A percentile compares a stretch with the other conserved stretches of the same genome.
Evolutionary conservation across 306 rosid species (phyloP).

Genomic region (Abrus pulchellus): DNA sequence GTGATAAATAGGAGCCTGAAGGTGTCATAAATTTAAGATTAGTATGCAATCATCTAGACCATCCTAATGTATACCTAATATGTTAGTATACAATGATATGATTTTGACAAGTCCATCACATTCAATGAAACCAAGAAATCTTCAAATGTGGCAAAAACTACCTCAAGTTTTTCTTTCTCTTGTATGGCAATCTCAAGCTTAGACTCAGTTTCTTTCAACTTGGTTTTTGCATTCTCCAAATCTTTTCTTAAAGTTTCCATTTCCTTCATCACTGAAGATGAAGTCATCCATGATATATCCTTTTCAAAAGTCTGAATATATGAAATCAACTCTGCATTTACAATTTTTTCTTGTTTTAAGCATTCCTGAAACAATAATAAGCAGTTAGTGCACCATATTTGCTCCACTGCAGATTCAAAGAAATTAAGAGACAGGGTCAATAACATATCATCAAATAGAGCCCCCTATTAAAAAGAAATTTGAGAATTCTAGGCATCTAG

Average conservation of each 20-base stretch:
- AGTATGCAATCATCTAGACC: constrained; percentile 61
- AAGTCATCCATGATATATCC: constrained; percentile 67
- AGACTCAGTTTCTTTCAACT: constrained; percentile 80
- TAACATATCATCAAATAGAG: constrained; percentile 40
- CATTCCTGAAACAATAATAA: constrained; percentile 61
- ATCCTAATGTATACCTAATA: constrained; percentile 60
- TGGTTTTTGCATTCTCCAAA: constrained; percentile 75
- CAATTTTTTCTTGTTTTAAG: constrained; percentile 63
- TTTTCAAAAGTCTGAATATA: constrained; percentile 74
- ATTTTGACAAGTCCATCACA: constrained; percentile 30
- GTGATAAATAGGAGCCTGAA: too few relatives aligned
- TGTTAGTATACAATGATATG: constrained; percentile 36
- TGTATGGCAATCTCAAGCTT: constrained; percentile 85
- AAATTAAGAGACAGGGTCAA: constrained; percentile 28
- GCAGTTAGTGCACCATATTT: constrained; percentile 13
- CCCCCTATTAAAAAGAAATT: constrained; percentile 64
- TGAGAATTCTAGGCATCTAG: constrained; percentile 63
- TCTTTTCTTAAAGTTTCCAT: constrained; percentile 80
- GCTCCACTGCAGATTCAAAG: constrained; percentile 29
- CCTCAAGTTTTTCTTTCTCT: constrained; percentile 96
- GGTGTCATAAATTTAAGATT: too few relatives aligned
- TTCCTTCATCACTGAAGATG: constrained; percentile 79
- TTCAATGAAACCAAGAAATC: constrained; percentile 41
- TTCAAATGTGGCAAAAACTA: constrained; percentile 47
- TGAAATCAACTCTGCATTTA: constrained; percentile 69